A percentile compares a stretch with the other conserved stretches of the same genome.
Evolutionary conservation across 176 grass and related monocot species (phyloP).

Genomic region (Carex scoparia): DNA sequence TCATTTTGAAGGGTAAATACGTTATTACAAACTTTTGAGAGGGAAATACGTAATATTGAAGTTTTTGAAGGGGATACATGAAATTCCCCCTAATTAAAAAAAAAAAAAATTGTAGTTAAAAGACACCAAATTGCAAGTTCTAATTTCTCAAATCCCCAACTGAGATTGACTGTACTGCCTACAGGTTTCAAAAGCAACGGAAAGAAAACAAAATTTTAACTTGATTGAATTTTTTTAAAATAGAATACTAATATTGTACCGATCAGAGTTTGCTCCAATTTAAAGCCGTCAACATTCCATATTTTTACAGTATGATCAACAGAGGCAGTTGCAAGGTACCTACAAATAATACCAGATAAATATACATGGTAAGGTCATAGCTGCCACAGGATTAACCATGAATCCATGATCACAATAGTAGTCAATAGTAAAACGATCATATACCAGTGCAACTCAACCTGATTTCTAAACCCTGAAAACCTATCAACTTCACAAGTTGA

Average conservation of each 20-base stretch:
- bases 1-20: too few species aligned
- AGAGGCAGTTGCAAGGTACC: conserved; percentile 90
- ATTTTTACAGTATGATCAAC: conserved; percentile 92
- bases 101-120: background rate
- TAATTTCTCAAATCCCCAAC: background rate
- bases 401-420: background rate
- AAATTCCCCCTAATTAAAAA: too few species aligned
- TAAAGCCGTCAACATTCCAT: conserved; percentile 95
- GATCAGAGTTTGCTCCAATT: conserved; percentile 68
- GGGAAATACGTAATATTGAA: too few species aligned
- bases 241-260: conserved; percentile 34
- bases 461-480: background rate
- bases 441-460: background rate
- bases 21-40: too few species aligned
- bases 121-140: background rate
- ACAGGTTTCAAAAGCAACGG: background rate
- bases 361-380: too few species aligned
- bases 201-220: background rate
- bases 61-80: too few species aligned
- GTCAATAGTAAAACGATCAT: background rate
- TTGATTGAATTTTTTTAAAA: background rate
- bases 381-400: too few species aligned
- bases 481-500: background rate
- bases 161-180: background rate
- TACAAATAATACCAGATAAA: conserved; percentile 20